phyloP scores from a whole-genome alignment of 306 rosid genomes.

The Prunus armeniaca region DNA sequence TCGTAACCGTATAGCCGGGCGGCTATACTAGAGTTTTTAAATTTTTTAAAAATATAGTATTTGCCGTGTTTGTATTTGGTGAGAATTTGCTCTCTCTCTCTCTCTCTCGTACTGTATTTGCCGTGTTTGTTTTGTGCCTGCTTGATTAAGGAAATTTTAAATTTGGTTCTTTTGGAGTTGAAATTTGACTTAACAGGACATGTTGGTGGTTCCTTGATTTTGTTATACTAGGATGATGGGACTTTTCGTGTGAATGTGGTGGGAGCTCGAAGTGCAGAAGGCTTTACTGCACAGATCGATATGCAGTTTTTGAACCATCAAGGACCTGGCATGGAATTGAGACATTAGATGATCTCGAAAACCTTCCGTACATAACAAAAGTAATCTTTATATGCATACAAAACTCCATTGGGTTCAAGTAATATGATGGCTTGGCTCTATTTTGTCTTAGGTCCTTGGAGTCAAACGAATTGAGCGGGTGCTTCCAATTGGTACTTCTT shows the following conservation, averaged over 20 bases:
- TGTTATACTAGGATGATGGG: slow-evolving; percentile 71
- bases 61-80: no score
- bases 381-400: not conserved
- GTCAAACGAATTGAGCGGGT: slow-evolving; percentile 85
- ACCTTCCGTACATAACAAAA: no score
- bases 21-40: no score
- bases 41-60: no score
- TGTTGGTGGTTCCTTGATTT: not conserved
- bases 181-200: not conserved
- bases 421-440: not conserved
- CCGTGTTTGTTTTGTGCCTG: not conserved
- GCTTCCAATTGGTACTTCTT: slow-evolving; percentile 85
- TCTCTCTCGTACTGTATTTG: no score
- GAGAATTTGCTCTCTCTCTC: slow-evolving; percentile 11
- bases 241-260: slow-evolving; percentile 67
- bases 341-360: slow-evolving; percentile 83
- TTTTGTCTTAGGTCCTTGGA: slow-evolving; percentile 65
- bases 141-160: not conserved
- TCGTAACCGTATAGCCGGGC: no score
- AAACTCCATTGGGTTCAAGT: not conserved
- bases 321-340: slow-evolving; percentile 55
- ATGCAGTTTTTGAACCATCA: slow-evolving; percentile 89
- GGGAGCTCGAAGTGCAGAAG: slow-evolving; percentile 84
- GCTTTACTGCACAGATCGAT: slow-evolving; percentile 68
- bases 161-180: not conserved